A percentile compares a stretch with the other conserved stretches of the same genome.
These are phyloP conservation scores for Jaltomata sinuosa DNA, from an alignment of 257 asterid genomes.

Conservation along the genomic window DNA sequence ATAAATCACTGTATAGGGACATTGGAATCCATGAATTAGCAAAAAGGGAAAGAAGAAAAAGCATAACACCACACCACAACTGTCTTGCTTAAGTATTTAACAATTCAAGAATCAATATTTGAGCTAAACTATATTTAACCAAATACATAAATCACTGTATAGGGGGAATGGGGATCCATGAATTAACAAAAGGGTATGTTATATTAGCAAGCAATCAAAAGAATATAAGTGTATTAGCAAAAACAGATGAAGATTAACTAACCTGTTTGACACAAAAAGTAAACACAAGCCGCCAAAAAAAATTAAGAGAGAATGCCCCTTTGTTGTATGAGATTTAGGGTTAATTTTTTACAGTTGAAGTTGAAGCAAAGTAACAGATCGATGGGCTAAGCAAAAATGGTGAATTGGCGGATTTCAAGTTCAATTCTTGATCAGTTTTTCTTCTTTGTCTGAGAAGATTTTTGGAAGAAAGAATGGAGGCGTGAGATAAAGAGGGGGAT, in stretches of 20 bases:
- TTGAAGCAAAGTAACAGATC: not conserved
- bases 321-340: not conserved
- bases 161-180: not conserved
- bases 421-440: not conserved
- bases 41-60: not conserved
- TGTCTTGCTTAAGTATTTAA: not conserved
- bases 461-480: not conserved
- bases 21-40: not conserved
- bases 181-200: not conserved
- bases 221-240: not conserved
- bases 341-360: not conserved
- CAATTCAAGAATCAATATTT: not conserved
- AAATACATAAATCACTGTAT: not conserved
- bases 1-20: not conserved
- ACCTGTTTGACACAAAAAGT: not conserved
- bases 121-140: not conserved
- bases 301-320: not conserved
- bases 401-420: not conserved
- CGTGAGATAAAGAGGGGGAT: not conserved
- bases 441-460: too few species aligned
- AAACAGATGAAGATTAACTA: not conserved
- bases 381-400: not conserved
- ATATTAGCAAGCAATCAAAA: not conserved
- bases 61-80: not conserved
- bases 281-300: not conserved